Evolutionary conservation across 1,139 yeast genomes (phyloP), one percentile per base, ranked within the genome.

Genomic region (Kodamaea fungicola): DNA sequence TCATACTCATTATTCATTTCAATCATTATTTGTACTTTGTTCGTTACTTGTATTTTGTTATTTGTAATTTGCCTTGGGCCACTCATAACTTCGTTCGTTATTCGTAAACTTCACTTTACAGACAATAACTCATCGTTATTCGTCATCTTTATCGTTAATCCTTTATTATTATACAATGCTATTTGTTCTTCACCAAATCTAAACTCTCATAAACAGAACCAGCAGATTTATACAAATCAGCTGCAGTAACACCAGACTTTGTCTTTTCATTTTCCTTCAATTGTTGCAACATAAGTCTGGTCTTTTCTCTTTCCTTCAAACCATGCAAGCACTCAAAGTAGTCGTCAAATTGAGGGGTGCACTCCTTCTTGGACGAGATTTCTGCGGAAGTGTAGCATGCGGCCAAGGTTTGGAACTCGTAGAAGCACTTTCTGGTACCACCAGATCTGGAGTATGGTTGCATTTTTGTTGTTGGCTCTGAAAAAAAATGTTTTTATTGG

Each of bases 271-370:
- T 71, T 23, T 67, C 71, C 49, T 67, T 67, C 56, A 71, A 66
- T 51, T 71, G 76, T 49, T 70, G 69, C 50, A 66, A 55, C 73
- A 70, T 62, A 41, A 67, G 55, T 58, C 75, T 64, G 33, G 67
- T 63, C 52, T 61, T 68, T 58, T 68, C 76, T 51, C 74, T 67
- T 52, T 71, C 76, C 54, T 71, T 71, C 49, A 51, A 59, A 19
- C 76, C 76, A 51, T 71, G 76, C 53, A 71, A 66, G 50, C 76
- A 71, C 50, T 71, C 76, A 44, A 59, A 65, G 59, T 70, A 71
- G 57, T 71, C 76, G 45, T 71, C 76, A 45, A 62, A 70, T 34
- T 58, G 60, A 23, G 76, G 76, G 26, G 63, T 60, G 51, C 76
- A 71, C 50, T 62, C 68, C 53, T 67, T 69, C 44, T 63, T 66